A percentile compares a stretch with the other conserved stretches of the same genome.
Evolutionary conservation across 2,329 filamentous ascomycete species (phyloP).

Genomic region (Aspergillus flavus): DNA sequence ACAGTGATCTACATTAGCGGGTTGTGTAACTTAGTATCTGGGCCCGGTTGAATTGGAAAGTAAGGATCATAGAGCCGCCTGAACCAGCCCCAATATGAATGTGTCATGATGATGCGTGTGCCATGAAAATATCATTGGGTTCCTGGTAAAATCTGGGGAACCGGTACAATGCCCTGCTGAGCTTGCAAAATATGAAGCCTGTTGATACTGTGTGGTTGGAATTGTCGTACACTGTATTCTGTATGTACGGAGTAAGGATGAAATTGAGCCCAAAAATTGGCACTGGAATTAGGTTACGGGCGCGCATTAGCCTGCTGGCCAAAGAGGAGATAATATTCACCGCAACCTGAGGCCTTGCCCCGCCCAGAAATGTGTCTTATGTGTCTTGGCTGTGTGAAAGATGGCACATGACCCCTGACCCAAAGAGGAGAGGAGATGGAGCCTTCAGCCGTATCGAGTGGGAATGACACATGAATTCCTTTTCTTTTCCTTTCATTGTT

Average conservation of each 20-base stretch:
- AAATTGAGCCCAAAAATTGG: background rate
- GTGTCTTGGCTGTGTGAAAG: background rate
- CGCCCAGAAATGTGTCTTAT: background rate
- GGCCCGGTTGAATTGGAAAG: background rate
- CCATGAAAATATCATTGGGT: background rate
- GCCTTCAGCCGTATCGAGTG: background rate
- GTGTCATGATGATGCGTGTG: background rate
- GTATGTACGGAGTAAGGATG: background rate
- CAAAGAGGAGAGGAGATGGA: background rate
- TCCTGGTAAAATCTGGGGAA: background rate
- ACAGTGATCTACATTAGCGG: background rate
- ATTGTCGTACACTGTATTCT: background rate
- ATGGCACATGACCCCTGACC: background rate
- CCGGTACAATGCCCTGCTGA: background rate
- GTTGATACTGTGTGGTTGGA: background rate
- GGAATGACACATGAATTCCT: background rate
- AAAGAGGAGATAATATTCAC: background rate
- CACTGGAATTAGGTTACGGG: background rate
- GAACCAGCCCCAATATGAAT: background rate
- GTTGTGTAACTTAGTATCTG: background rate
- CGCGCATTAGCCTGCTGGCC: background rate
- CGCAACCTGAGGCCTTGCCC: background rate
- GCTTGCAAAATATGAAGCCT: background rate
- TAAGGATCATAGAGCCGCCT: conserved; percentile 1
- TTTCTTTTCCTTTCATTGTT: background rate